Base-by-base conservation (phyloP, 345 rosid species). In the Heritiera littoralis region DNA sequence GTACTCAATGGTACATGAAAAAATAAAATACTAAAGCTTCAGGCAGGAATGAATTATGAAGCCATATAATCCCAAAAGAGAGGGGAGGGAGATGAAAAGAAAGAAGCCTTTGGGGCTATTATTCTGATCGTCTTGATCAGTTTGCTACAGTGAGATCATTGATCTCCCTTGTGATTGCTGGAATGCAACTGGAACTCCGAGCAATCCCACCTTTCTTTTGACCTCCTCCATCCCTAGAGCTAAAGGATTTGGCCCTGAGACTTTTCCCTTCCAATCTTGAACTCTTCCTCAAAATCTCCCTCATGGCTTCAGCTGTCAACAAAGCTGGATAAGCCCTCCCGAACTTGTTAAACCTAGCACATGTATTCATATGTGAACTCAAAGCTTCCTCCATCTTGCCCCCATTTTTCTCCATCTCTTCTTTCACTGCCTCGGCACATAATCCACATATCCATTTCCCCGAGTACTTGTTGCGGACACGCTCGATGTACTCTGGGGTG, bases 371-470 rank as follows among this genome's bases (percentile, higher is more conserved):
- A 77, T 94, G 99, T 8, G 85, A 52, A 45, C 73, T 89, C 87
- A 96, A 75, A 4, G 92, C 98, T 85, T 90, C 95, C 69, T 92
- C 94, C 28, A 79, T 59, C 55, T 81, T 78, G 46, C 84, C 87
- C 18, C 91, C 90, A 28, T 72, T 85, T 77, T 91, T 96, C 84
- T 83, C 94, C 82, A 81, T 89, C 88, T 94, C 97, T 70, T 89
- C 98, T 79, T 92, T 94, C 85, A 94, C 97, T 2, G 99, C 98
- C 86, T 94, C 97, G 0, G 92, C 65, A 76, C 98, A 96, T 48
- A 94, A 74, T 77, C 99, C 99, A 35, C 98, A 92, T 63, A 96
- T 86, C 98, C 94, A 89, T 61, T 90, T 92, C 80, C 98, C 98
- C 0, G 85, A 71, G 78, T 85, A 96, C 88, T 84, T 90, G 78